phyloP scores from a whole-genome alignment of 352 stramenopile genomes.

The Phytophthora pini region DNA sequence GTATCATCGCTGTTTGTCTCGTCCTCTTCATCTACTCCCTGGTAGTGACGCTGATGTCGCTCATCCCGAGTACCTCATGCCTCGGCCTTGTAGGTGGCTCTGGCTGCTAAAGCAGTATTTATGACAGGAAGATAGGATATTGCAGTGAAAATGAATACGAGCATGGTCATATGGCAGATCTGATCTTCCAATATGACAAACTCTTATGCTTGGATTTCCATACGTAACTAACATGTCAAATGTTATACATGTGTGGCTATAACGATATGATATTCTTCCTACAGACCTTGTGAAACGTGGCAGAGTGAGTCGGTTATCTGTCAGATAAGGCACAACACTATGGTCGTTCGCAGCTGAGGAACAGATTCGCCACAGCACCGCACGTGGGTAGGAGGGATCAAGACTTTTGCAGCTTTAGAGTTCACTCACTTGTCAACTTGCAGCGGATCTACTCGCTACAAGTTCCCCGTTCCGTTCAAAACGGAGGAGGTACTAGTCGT shows the following conservation, averaged over 20 bases:
- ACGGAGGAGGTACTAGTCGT: conserved; percentile 32
- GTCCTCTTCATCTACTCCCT: conserved; percentile 48
- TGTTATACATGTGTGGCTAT: too few species aligned
- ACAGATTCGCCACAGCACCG: conserved; percentile 1
- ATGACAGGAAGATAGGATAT: conserved; percentile 26
- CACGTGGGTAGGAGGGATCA: background rate
- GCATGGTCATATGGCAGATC: conserved; percentile 4
- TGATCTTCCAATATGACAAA: conserved; percentile 6
- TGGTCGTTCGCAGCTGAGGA: conserved; percentile 21
- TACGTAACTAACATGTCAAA: too few species aligned
- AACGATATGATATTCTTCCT: too few species aligned
- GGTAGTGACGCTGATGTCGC: conserved; percentile 45
- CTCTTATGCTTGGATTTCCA: background rate
- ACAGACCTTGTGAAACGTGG: background rate
- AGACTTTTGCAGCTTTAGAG: background rate
- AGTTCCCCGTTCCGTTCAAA: conserved; percentile 6
- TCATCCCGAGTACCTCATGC: conserved; percentile 44
- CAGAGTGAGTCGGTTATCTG: conserved; percentile 26
- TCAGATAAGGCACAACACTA: conserved; percentile 21
- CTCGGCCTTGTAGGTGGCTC: conserved; percentile 41
- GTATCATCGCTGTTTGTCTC: conserved; percentile 38
- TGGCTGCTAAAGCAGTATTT: conserved; percentile 44
- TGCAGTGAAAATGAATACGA: conserved; percentile 16
- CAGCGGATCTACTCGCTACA: conserved; percentile 13
- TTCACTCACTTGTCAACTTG: conserved; percentile 18